Evolutionary conservation across 352 stramenopile genomes (phyloP), one percentile per base, ranked within the genome.

Genomic region (Pythium biforme): DNA sequence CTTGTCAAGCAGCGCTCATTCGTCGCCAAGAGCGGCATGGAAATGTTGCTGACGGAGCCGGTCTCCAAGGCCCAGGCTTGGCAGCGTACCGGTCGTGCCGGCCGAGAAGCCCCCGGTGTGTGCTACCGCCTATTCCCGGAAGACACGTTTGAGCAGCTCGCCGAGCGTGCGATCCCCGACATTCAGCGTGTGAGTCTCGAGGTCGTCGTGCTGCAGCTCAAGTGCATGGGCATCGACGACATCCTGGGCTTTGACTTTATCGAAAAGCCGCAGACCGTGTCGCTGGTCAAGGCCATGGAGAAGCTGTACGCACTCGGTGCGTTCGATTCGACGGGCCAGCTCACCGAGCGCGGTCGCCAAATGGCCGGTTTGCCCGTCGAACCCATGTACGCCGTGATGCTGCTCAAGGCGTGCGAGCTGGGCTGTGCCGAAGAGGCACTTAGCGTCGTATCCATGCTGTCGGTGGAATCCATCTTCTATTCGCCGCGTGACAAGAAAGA

Each of bases 21-120:
- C 52, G 83, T 94, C n/a, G 82, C 89, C 0, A 79, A 82, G 54
- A 95, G 81, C 43, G 88, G 86, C 26, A 95, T 97, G 76, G 89
- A 97, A 66, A 88, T 92, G 69, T 68, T 97, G 11, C 76, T 90
- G 45, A 94, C 88, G 0, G 87, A 91, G 48, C 86, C 86, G 0
- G 83, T 96, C 11, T 96, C 88, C 8, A 94, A 97, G 50, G 90
- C 90, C 2, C 89, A 97, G 69, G 91, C 91, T 39, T 95, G 89
- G 88, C 91, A 97, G 63, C 86, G 91, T 15, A 94, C 88, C 5
- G 91, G 91, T 58, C 85, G 91, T 51, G 91, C 91, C 29, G 91
- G 91, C 20, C 83, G 91, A 57, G 88, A 97, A 69, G 86, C 75
- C 9, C 79, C 74, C 19, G 87, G 87, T 17, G 74, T 92, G 12